Evolutionary conservation across 148 eudicot genomes (phyloP).

Genomic region (Selenicereus undatus): DNA sequence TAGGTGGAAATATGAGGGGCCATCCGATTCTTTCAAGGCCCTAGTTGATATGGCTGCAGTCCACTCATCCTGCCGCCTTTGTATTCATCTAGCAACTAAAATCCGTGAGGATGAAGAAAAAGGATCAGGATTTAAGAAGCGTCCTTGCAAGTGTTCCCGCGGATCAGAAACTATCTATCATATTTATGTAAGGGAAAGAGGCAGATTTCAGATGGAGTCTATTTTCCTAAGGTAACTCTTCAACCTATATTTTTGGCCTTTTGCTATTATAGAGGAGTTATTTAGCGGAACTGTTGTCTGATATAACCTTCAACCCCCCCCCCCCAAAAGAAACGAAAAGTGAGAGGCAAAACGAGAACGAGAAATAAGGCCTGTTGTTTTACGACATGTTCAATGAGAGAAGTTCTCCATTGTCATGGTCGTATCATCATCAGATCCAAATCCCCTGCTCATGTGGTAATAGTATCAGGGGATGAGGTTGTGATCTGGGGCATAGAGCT

Average conservation of each 20-base stretch:
- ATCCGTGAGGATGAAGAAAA: constrained; percentile 67
- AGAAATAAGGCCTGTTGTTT: too few relatives aligned
- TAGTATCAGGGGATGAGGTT: too few relatives aligned
- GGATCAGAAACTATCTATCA: constrained; percentile 72
- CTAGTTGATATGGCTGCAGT: constrained; percentile 98
- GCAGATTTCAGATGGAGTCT: constrained; percentile 79
- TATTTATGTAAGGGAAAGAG: constrained; percentile 83
- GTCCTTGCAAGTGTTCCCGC: constrained; percentile 81
- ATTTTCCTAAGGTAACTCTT: constrained; percentile 67
- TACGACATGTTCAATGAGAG: not conserved
- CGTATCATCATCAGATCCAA: not conserved
- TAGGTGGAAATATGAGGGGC: constrained; percentile 95
- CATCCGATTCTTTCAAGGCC: constrained; percentile 88
- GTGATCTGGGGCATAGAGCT: too few relatives aligned
- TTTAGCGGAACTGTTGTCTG: not conserved
- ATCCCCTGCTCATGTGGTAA: too few relatives aligned
- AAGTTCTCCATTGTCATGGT: not conserved
- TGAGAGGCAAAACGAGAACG: too few relatives aligned
- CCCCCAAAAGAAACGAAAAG: not conserved
- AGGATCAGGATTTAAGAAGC: constrained; percentile 41
- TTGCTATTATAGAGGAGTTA: not conserved
- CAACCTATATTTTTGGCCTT: not conserved
- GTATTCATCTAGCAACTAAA: constrained; percentile 75
- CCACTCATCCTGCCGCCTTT: constrained; percentile 94
- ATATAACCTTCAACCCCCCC: not conserved